phyloP scores from a whole-genome alignment of 495 filamentous ascomycete species.

The Aspergillus sclerotiicarbonarius region DNA sequence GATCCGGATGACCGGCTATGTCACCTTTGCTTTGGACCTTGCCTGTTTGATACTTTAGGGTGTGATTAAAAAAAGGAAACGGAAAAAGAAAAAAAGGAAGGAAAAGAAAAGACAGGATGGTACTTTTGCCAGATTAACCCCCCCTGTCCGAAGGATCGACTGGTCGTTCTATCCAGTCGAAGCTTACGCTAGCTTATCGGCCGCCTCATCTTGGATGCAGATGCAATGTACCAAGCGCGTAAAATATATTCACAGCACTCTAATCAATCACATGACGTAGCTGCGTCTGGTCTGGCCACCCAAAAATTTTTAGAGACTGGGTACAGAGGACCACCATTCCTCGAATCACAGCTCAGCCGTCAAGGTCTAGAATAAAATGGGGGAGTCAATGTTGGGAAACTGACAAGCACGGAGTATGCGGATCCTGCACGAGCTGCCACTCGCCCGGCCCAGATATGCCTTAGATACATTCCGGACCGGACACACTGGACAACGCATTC shows the following conservation, averaged over 20 bases:
- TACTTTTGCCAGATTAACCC: slow-evolving; percentile 7
- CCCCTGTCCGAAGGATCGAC: slow-evolving; percentile 10
- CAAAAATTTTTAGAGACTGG: too few relatives aligned
- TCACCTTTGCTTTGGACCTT: neutral
- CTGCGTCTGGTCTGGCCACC: neutral
- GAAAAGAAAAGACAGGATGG: neutral
- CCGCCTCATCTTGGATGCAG: slow-evolving; percentile 6
- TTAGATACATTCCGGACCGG: neutral
- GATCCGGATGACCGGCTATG: neutral
- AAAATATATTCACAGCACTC: neutral
- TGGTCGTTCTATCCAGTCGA: slow-evolving; percentile 7
- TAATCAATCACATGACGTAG: neutral
- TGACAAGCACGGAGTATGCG: neutral
- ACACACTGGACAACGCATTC: neutral
- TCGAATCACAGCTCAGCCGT: neutral
- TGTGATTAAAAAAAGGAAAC: neutral
- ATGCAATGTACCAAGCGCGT: neutral
- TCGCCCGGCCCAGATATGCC: neutral
- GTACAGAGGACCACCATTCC: neutral
- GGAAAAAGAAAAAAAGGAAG: neutral
- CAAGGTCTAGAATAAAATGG: neutral
- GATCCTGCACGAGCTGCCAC: neutral
- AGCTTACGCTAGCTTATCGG: slow-evolving; percentile 16
- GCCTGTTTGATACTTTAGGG: neutral
- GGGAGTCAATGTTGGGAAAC: neutral